These are phyloP conservation scores for Geranium incanum DNA, from an alignment of 441 rosid species.

Conservation along the genomic window DNA sequence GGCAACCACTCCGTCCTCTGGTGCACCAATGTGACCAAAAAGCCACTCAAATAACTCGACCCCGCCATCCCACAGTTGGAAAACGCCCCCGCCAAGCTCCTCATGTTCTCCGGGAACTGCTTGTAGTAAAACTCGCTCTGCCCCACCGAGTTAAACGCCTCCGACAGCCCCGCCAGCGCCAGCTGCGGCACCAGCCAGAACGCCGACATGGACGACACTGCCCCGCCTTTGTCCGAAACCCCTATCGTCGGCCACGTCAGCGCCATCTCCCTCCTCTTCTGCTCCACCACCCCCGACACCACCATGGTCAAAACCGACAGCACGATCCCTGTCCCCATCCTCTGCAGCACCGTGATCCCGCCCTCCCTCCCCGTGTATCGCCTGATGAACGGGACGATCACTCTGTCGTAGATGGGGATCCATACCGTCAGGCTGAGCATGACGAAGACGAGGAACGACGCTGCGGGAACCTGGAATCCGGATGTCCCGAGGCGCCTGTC, in stretches of 20 bases:
- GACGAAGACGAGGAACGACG: conserved; percentile 32
- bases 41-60: background rate
- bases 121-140: background rate
- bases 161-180: background rate
- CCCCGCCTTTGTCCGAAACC: background rate
- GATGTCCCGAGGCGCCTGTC: conserved; percentile 27
- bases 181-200: background rate
- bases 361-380: conserved; percentile 31
- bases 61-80: background rate
- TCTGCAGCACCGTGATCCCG: conserved; percentile 20
- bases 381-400: conserved; percentile 33
- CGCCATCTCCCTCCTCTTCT: background rate
- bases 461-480: conserved; percentile 34
- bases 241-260: background rate
- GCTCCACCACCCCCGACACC: background rate
- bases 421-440: conserved; percentile 39
- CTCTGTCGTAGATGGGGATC: conserved; percentile 42
- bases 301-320: background rate
- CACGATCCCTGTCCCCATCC: background rate
- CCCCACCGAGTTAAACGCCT: conserved; percentile 1
- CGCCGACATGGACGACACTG: background rate
- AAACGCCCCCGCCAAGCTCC: conserved; percentile 4
- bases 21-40: background rate
- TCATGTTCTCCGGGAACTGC: background rate
- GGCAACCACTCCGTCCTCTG: background rate